phyloP scores from a whole-genome alignment of 78 protist genomes.

The Dictyostelium capitatum region DNA sequence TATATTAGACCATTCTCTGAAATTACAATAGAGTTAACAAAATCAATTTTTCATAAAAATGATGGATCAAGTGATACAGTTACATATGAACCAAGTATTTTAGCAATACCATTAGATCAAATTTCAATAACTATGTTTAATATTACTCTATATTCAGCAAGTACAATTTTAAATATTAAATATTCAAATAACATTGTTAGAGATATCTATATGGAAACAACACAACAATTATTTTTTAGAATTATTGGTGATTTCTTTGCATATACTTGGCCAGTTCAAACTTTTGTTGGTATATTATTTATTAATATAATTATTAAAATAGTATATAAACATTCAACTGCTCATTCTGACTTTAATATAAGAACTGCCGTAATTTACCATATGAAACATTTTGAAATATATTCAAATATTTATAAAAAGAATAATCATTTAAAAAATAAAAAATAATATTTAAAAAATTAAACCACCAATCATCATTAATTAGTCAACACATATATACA shows the following conservation, averaged over 20 bases:
- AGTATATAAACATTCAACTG: not conserved
- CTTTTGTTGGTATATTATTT: not conserved
- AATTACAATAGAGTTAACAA: not conserved
- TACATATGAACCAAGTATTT: not conserved
- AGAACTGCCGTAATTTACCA: constrained; percentile 11
- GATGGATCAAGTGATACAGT: not conserved
- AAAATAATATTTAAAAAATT: no score
- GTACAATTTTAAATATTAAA: not conserved
- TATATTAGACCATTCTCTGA: not conserved
- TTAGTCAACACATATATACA: no score
- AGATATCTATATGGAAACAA: not conserved
- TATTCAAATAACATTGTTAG: not conserved
- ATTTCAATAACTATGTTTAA: not conserved
- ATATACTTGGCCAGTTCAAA: no score
- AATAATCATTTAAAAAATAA: not conserved
- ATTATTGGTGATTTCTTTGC: not conserved
- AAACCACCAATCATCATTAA: no score
- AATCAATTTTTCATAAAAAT: not conserved
- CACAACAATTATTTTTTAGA: not conserved
- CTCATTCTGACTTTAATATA: not conserved
- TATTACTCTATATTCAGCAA: not conserved
- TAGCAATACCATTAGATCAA: not conserved
- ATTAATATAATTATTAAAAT: not conserved
- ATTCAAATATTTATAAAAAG: not conserved
- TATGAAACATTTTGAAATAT: not conserved